Conservation (phyloP, 306 rosid genomes). For the Phaseolus lunatus region DNA sequence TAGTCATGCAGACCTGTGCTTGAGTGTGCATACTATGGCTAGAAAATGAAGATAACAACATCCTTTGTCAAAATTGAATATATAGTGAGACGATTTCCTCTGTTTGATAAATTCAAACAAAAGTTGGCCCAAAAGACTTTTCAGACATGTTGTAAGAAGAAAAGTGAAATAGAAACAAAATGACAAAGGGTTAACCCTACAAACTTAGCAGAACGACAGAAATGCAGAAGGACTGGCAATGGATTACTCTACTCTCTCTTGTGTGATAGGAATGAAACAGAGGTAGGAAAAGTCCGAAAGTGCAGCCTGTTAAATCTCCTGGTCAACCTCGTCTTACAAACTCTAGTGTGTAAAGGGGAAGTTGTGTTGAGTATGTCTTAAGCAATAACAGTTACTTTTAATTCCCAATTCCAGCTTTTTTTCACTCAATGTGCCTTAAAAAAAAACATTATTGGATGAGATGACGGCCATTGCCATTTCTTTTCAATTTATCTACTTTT, state of each 20-base stretch:
- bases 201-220: not conserved
- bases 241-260: not conserved
- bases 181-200: not conserved
- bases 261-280: not conserved
- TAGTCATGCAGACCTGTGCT: slow-evolving; percentile 11
- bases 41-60: not conserved
- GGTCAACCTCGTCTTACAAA: not conserved
- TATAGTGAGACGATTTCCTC: slow-evolving; percentile 8
- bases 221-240: no score
- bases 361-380: not conserved
- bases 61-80: not conserved
- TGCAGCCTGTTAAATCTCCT: not conserved
- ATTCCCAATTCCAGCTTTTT: not conserved
- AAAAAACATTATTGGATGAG: not conserved
- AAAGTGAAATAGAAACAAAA: no score
- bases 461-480: slow-evolving; percentile 3
- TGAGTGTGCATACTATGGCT: not conserved
- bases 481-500: slow-evolving; percentile 17
- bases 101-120: slow-evolving; percentile 16
- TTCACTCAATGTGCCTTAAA: slow-evolving; percentile 1
- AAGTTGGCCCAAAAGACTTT: not conserved
- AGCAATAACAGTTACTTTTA: not conserved
- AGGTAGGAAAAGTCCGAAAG: slow-evolving; percentile 19
- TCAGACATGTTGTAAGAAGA: not conserved
- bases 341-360: not conserved